Evolutionary conservation across 2,329 filamentous ascomycete species (phyloP).

Genomic region (Hypoxylon sp.): DNA sequence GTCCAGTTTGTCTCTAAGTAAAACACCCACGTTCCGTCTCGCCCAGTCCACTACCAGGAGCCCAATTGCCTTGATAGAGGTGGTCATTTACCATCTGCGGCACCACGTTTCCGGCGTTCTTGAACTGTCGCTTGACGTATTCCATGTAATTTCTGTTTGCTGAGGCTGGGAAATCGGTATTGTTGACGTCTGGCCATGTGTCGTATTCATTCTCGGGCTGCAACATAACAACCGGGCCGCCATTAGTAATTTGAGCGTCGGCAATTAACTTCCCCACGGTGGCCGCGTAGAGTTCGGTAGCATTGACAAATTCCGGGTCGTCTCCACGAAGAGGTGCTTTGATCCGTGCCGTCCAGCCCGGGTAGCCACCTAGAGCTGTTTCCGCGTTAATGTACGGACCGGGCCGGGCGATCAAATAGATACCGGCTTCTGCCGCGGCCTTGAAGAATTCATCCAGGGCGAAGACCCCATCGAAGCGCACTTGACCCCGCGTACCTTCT

Average conservation of each 20-base stretch:
- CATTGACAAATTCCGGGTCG: slow-evolving; percentile 71
- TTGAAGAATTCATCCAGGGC: slow-evolving; percentile 81
- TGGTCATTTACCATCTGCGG: slow-evolving; percentile 83
- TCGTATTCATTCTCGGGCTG: slow-evolving; percentile 86
- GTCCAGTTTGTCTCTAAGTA: neutral
- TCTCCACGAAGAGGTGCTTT: slow-evolving; percentile 74
- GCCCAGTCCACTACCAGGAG: slow-evolving; percentile 70
- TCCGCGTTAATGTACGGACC: slow-evolving; percentile 86
- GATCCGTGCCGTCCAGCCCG: slow-evolving; percentile 81
- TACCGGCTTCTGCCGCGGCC: slow-evolving; percentile 78
- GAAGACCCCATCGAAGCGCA: slow-evolving; percentile 78
- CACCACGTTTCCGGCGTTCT: slow-evolving; percentile 77
- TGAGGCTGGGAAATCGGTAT: slow-evolving; percentile 64
- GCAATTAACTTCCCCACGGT: slow-evolving; percentile 76
- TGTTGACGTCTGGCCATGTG: slow-evolving; percentile 62
- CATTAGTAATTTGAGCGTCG: slow-evolving; percentile 83
- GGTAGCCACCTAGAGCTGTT: slow-evolving; percentile 80
- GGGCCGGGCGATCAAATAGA: slow-evolving; percentile 80
- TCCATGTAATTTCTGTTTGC: slow-evolving; percentile 75
- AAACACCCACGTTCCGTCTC: slow-evolving; percentile 53
- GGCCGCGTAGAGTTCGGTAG: slow-evolving; percentile 74
- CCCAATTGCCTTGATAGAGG: slow-evolving; percentile 69
- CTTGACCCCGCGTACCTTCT: slow-evolving; percentile 79
- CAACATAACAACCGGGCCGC: slow-evolving; percentile 81
- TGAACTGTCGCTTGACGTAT: slow-evolving; percentile 77